These are phyloP conservation scores for Skeletonema marinoi DNA, from an alignment of 108 stramenopile genomes.

Conservation along the genomic window DNA sequence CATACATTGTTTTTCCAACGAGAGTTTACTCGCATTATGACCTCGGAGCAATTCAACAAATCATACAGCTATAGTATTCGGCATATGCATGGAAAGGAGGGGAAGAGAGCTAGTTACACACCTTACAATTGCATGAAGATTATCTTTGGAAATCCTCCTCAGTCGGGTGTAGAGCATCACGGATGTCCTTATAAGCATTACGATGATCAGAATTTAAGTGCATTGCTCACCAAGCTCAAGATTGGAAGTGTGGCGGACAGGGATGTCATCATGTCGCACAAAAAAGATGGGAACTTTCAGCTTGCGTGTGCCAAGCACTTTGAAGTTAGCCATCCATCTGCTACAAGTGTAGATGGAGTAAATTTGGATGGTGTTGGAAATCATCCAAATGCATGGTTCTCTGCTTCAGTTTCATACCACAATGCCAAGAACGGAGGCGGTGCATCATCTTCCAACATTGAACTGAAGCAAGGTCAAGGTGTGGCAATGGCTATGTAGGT, in stretches of 20 bases:
- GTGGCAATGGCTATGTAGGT: not conserved
- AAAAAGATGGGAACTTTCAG: slow-evolving; percentile 83
- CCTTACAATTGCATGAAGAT: slow-evolving; percentile 92
- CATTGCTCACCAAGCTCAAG: slow-evolving; percentile 58
- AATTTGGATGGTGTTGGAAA: slow-evolving; percentile 90
- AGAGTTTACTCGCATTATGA: slow-evolving; percentile 84
- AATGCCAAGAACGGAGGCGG: slow-evolving; percentile 44
- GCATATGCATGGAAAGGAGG: slow-evolving; percentile 99
- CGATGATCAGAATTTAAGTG: slow-evolving; percentile 73
- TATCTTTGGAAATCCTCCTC: slow-evolving; percentile 85
- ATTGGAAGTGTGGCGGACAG: slow-evolving; percentile 65
- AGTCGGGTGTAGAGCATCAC: slow-evolving; percentile 85
- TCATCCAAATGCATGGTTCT: slow-evolving; percentile 98
- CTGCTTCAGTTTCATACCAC: slow-evolving; percentile 73
- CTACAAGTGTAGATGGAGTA: slow-evolving; percentile 38
- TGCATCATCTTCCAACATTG: not conserved
- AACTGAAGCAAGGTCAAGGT: slow-evolving; percentile 5
- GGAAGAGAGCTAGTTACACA: slow-evolving; percentile 91
- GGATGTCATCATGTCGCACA: slow-evolving; percentile 76
- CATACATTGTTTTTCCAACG: slow-evolving; percentile 90
- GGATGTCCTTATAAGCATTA: slow-evolving; percentile 97
- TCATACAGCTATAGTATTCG: slow-evolving; percentile 94
- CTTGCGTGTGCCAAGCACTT: slow-evolving; percentile 96
- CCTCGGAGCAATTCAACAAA: slow-evolving; percentile 91
- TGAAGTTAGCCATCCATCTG: slow-evolving; percentile 87